Conservation (phyloP, 2,329 filamentous ascomycete species). For the Dactylellina parvicollis region DNA sequence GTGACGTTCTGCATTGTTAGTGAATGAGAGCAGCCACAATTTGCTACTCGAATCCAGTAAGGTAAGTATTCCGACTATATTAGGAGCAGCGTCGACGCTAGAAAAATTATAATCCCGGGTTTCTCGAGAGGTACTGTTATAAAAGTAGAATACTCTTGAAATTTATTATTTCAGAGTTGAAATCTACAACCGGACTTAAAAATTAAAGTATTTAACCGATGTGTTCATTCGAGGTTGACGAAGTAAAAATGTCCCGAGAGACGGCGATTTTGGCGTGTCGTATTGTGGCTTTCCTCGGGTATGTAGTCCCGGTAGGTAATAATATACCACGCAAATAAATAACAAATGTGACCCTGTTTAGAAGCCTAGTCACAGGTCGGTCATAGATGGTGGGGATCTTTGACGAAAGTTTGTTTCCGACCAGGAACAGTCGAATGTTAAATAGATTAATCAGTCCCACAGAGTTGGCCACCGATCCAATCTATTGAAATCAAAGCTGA, state of each 20-base stretch:
- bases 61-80: conserved; percentile 29
- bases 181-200: no score
- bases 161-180: no score
- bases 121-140: neutral
- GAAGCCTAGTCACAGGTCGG: conserved; percentile 22
- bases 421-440: conserved; percentile 41
- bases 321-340: conserved; percentile 14
- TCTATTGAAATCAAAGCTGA: conserved; percentile 45
- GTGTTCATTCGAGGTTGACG: neutral
- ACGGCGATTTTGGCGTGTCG: neutral
- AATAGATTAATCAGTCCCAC: conserved; percentile 42
- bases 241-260: neutral
- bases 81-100: conserved; percentile 57
- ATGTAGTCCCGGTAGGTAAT: neutral
- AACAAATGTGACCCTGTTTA: conserved; percentile 18
- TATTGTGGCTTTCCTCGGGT: neutral
- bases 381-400: conserved; percentile 3
- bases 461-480: conserved; percentile 29
- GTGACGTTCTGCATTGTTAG: conserved; percentile 57
- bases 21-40: conserved; percentile 3
- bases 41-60: conserved; percentile 20
- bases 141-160: neutral
- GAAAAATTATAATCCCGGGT: conserved; percentile 57
- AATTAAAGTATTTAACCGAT: no score
- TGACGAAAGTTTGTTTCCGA: conserved; percentile 30